Evolutionary conservation across 2,329 filamentous ascomycete species (phyloP).

Genomic region (Calonectria hawksworthii): DNA sequence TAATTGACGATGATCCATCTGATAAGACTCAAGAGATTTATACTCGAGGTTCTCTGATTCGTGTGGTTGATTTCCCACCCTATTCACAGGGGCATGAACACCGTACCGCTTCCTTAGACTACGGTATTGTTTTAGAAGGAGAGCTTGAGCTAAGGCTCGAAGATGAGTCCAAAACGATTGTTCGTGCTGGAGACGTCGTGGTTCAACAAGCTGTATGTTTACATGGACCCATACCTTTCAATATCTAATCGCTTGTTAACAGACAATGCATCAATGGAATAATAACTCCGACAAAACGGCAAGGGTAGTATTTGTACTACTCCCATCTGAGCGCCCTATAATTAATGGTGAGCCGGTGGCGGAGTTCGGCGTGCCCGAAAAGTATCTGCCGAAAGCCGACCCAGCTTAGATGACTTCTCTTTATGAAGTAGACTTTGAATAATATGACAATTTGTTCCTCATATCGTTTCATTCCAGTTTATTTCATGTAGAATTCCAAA

Average conservation of each 20-base stretch:
- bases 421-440: too few relatives aligned
- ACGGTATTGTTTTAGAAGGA: not conserved
- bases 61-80: constrained; percentile 5
- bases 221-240: not conserved
- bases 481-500: too few relatives aligned
- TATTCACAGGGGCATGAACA: constrained; percentile 7
- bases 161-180: not conserved
- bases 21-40: not conserved
- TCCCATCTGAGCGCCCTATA: not conserved
- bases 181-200: not conserved
- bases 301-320: not conserved
- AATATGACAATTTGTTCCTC: too few relatives aligned
- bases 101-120: constrained; percentile 2
- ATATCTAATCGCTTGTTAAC: not conserved
- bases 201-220: constrained; percentile 9
- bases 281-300: not conserved
- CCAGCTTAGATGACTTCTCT: too few relatives aligned
- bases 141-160: not conserved
- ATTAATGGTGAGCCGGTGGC: not conserved
- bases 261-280: constrained; percentile 21
- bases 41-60: not conserved
- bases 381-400: not conserved
- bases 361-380: not conserved
- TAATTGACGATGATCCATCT: not conserved
- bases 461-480: too few relatives aligned